Base-by-base conservation (phyloP, 768 basidiomycete genomes). In the Cyathus striatus region DNA sequence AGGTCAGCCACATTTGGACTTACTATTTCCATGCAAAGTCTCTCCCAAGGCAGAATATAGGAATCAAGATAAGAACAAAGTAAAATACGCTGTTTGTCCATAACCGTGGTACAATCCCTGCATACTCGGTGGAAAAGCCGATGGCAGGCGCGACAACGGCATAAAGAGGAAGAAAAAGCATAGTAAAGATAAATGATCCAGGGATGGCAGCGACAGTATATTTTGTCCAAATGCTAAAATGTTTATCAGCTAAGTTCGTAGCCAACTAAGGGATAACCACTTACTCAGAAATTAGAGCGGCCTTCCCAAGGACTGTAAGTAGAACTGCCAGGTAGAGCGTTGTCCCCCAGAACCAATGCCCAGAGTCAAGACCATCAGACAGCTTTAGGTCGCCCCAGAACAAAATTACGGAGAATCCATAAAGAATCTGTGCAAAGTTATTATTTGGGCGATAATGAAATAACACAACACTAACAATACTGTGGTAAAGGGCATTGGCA, bases 281-380 rank as follows among this genome's bases (percentile, higher is more conserved):
- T 57, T 61, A 98, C 96, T 99, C 95, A 3, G 96, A 98, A 34
- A 98, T 86, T 46, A 99, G 64, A 0, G 95, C 95, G 13, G 96
- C 96, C 64, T 99, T 98, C 33, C 94, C 96, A 6, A 99, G 79
- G 3, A 98, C 95, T 1, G 95, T 98, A 39, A 97, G 70, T 22
- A 98, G 74, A 6, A 96, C 90, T 1, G 88, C 83, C 36, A 98
- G 78, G 60, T 98, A 99, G n/a, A 98, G 66, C 18, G 87, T 89
- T 10, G 92, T 95, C 38, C 96, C 96, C 95, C 95, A 99, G 53
- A 94, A 90, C 96, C 96, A 99, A 68, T 93, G 91, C 1, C 92
- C 95, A 9, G 86, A 81, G 58, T 95, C 90, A 43, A 78, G 72
- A 2, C 96, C 96, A 41, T 80, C 71, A 0, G 77, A 64, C 42